A percentile compares a stretch with the other conserved stretches of the same genome.
phyloP scores from a whole-genome alignment of 148 eudicot genomes.

The Dianthus caryophyllus region DNA sequence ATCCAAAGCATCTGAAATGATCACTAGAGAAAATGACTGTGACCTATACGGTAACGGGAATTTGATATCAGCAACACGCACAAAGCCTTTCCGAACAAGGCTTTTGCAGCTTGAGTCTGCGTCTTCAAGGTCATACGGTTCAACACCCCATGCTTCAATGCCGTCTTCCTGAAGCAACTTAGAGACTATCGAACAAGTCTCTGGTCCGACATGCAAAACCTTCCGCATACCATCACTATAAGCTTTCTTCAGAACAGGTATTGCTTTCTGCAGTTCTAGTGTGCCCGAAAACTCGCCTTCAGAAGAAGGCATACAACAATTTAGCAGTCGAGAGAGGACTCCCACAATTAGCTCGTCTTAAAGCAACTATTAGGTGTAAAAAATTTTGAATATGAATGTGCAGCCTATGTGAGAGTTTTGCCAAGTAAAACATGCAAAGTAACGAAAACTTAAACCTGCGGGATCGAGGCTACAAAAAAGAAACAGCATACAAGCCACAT shows the following conservation, averaged over 20 bases:
- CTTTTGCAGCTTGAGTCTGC: constrained; percentile 63
- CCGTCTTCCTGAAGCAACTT: constrained; percentile 70
- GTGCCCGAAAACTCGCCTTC: constrained; percentile 75
- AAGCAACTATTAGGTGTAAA: no score
- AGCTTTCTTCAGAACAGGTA: constrained; percentile 72
- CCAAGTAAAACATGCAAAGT: no score
- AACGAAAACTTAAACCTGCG: no score
- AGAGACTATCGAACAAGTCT: constrained; percentile 82
- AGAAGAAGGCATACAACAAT: background rate
- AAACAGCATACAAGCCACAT: background rate
- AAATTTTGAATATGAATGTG: no score
- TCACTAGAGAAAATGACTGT: constrained; percentile 75
- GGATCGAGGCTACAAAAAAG: background rate
- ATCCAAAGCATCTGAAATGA: constrained; percentile 85
- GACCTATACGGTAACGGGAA: constrained; percentile 84
- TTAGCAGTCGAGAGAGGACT: background rate
- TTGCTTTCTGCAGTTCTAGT: constrained; percentile 52
- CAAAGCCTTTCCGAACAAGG: constrained; percentile 83
- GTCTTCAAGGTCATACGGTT: constrained; percentile 91
- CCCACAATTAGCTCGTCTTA: no score
- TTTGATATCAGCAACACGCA: constrained; percentile 90
- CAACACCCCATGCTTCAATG: constrained; percentile 96
- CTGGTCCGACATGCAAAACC: constrained; percentile 93
- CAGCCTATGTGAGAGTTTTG: background rate
- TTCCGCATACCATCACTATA: constrained; percentile 79